A percentile compares a stretch with the other conserved stretches of the same genome.
Conservation (phyloP, 352 stramenopile genomes). For the Phytopythium boreale region DNA sequence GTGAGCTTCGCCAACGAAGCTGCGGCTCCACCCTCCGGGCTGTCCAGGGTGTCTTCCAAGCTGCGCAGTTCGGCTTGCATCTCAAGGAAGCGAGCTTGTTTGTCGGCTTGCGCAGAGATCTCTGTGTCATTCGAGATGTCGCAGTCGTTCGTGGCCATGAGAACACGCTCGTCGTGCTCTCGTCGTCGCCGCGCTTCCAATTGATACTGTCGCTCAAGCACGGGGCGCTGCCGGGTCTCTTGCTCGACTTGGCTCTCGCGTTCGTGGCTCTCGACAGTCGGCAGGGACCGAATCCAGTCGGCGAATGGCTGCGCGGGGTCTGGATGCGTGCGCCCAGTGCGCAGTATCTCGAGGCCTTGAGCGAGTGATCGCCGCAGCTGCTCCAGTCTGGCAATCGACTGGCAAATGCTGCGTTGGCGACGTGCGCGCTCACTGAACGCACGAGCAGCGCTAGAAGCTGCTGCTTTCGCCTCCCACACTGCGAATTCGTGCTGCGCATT, state of each 20-base stretch:
- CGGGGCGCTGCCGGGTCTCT: conserved; percentile 34
- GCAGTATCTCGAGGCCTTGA: conserved; percentile 34
- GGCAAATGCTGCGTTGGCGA: conserved; percentile 10
- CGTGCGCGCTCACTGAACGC: neutral
- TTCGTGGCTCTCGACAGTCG: conserved; percentile 49
- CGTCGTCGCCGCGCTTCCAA: conserved; percentile 33
- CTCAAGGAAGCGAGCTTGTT: conserved; percentile 27
- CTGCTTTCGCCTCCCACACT: neutral
- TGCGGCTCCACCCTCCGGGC: neutral
- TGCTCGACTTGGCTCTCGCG: conserved; percentile 28
- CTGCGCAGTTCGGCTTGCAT: conserved; percentile 25
- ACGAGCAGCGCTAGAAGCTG: neutral
- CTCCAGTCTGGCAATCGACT: conserved; percentile 22
- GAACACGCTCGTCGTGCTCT: conserved; percentile 28
- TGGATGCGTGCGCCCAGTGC: conserved; percentile 35
- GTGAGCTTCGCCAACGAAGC: neutral
- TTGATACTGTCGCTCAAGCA: conserved; percentile 45
- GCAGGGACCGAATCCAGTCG: conserved; percentile 53
- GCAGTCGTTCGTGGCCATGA: conserved; percentile 45
- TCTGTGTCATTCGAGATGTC: conserved; percentile 27
- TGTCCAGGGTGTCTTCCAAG: conserved; percentile 9
- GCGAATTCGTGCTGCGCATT: neutral
- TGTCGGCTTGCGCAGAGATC: conserved; percentile 19
- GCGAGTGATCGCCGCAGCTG: conserved; percentile 26
- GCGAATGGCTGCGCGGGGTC: conserved; percentile 35